A percentile compares a stretch with the other conserved stretches of the same genome.
Conservation (phyloP, 352 stramenopile genomes). For the Phytophthora niederhauseri region DNA sequence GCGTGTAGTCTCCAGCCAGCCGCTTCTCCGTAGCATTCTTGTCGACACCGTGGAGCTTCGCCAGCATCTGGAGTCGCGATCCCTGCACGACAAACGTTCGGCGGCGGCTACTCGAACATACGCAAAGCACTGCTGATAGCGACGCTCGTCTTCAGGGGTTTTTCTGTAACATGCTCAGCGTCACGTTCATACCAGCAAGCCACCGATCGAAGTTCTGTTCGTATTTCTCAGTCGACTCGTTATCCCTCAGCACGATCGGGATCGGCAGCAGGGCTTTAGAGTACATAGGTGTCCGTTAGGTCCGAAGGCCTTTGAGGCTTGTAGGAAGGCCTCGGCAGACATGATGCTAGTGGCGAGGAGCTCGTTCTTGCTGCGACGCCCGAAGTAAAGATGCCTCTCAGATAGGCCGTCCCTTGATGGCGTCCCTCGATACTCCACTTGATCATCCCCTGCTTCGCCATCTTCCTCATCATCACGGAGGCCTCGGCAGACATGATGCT, state of each 20-base stretch:
- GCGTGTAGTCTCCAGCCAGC: not conserved
- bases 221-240: not conserved
- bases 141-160: slow-evolving; percentile 13
- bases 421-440: not conserved
- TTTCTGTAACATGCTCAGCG: not conserved
- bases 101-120: slow-evolving; percentile 7
- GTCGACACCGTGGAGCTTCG: not conserved
- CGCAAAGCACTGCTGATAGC: slow-evolving; percentile 9
- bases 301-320: not conserved
- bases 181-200: not conserved
- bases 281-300: not conserved
- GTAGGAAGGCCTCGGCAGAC: not conserved
- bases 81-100: not conserved
- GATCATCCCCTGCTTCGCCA: no score
- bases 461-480: no score
- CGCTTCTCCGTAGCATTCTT: not conserved
- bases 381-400: not conserved
- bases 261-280: not conserved
- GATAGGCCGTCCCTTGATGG: not conserved
- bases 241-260: not conserved
- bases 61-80: not conserved
- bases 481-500: not conserved
- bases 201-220: slow-evolving; percentile 5
- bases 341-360: not conserved
- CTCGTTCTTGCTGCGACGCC: not conserved